Evolutionary conservation across 768 basidiomycete species (phyloP).

Genomic region (Tricholomella constricta): DNA sequence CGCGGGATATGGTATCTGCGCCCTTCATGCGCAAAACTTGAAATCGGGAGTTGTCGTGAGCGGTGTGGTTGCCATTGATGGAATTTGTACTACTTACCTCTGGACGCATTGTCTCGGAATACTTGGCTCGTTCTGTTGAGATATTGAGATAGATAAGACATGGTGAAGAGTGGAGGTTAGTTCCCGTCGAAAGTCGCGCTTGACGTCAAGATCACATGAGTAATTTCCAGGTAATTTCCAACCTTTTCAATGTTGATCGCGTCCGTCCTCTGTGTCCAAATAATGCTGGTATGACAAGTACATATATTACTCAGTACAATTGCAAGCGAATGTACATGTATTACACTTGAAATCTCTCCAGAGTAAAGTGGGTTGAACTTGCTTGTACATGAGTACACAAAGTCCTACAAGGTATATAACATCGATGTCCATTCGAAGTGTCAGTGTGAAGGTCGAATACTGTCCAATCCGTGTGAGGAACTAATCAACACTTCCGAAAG

Average conservation of each 20-base stretch:
- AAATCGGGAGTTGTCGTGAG: neutral
- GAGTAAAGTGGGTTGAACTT: too few species aligned
- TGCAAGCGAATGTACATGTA: neutral
- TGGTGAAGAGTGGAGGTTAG: slow-evolving; percentile 11
- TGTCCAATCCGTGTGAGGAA: neutral
- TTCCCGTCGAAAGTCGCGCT: neutral
- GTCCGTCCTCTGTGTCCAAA: too few species aligned
- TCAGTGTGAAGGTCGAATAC: neutral
- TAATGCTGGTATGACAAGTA: too few species aligned
- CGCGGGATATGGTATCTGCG: slow-evolving; percentile 59
- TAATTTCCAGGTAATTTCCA: neutral
- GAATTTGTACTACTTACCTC: slow-evolving; percentile 28
- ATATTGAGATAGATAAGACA: slow-evolving; percentile 40
- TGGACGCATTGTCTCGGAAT: slow-evolving; percentile 33
- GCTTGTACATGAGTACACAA: neutral
- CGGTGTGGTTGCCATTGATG: neutral
- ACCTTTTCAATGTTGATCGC: too few species aligned
- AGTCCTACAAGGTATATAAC: neutral
- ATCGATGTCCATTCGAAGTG: slow-evolving; percentile 1
- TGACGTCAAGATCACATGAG: slow-evolving; percentile 19
- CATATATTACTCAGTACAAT: neutral
- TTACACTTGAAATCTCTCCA: too few species aligned
- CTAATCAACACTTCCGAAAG: neutral
- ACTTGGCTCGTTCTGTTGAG: slow-evolving; percentile 40
- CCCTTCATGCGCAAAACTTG: slow-evolving; percentile 78